phyloP scores from a whole-genome alignment of 2,329 filamentous ascomycete genomes.

The Trichoderma harzianum region DNA sequence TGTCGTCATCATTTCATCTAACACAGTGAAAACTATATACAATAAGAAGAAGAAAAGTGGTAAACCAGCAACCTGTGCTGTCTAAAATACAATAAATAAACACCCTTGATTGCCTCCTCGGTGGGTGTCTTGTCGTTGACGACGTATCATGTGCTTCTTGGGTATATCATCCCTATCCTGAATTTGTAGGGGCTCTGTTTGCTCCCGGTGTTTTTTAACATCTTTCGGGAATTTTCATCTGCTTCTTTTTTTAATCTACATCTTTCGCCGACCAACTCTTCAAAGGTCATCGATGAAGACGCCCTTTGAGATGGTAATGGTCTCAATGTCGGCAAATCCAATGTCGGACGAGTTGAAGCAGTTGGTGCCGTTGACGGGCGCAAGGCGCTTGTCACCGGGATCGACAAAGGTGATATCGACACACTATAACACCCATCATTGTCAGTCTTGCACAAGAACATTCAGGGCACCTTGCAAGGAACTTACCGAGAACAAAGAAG shows the following conservation, averaged over 20 bases:
- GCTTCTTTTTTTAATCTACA: neutral
- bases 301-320: slow-evolving; percentile 46
- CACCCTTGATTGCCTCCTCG: neutral
- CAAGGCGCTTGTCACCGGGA: slow-evolving; percentile 63
- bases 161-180: neutral
- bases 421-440: slow-evolving; percentile 54
- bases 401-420: slow-evolving; percentile 92
- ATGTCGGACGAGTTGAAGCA: slow-evolving; percentile 85
- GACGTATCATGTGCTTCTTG: neutral
- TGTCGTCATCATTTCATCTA: neutral
- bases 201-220: neutral
- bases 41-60: neutral
- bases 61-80: neutral
- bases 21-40: neutral
- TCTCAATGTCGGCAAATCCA: slow-evolving; percentile 73
- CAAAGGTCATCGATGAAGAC: neutral
- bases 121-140: neutral
- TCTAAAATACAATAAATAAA: slow-evolving; percentile 3
- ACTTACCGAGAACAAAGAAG: slow-evolving; percentile 73
- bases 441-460: neutral
- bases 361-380: slow-evolving; percentile 72
- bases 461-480: neutral
- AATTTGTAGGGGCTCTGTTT: neutral
- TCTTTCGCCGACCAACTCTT: neutral
- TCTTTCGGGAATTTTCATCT: neutral